Conservation (phyloP, 179 eudicot species). For the Spergularia azorica region DNA sequence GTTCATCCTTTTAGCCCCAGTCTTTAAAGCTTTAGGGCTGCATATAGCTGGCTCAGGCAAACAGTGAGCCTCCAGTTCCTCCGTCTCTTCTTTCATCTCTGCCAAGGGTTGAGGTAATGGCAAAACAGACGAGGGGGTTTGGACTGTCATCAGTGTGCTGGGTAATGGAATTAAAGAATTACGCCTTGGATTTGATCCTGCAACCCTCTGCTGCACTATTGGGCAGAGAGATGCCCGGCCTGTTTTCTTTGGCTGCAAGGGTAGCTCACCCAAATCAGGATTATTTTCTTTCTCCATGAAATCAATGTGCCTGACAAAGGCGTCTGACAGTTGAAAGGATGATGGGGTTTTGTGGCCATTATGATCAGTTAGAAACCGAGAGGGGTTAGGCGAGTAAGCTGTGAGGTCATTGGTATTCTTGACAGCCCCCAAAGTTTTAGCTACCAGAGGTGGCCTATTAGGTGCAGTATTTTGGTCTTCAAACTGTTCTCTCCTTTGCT, state of each 20-base stretch:
- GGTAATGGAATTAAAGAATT: conserved; percentile 79
- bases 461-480: conserved; percentile 47
- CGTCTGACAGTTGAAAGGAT: conserved; percentile 31
- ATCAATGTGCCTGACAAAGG: conserved; percentile 31
- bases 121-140: conserved; percentile 28
- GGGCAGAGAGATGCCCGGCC: conserved; percentile 84
- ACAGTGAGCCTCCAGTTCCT: conserved; percentile 29
- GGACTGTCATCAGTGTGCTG: conserved; percentile 33
- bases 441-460: conserved; percentile 56
- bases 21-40: conserved; percentile 56
- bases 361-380: conserved; percentile 39
- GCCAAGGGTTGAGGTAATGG: conserved; percentile 54
- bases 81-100: conserved; percentile 34
- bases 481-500: conserved; percentile 43
- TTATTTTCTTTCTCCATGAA: conserved; percentile 70
- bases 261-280: conserved; percentile 48
- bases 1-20: conserved; percentile 51
- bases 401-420: conserved; percentile 38
- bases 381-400: conserved; percentile 32
- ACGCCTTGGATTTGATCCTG: conserved; percentile 51
- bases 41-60: conserved; percentile 40
- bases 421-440: conserved; percentile 39
- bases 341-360: conserved; percentile 40
- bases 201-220: conserved; percentile 34
- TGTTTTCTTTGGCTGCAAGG: conserved; percentile 46